These are phyloP conservation scores for Caryopteris hybrid DNA, from an alignment of 305 asterid genomes.

Conservation along the genomic window DNA sequence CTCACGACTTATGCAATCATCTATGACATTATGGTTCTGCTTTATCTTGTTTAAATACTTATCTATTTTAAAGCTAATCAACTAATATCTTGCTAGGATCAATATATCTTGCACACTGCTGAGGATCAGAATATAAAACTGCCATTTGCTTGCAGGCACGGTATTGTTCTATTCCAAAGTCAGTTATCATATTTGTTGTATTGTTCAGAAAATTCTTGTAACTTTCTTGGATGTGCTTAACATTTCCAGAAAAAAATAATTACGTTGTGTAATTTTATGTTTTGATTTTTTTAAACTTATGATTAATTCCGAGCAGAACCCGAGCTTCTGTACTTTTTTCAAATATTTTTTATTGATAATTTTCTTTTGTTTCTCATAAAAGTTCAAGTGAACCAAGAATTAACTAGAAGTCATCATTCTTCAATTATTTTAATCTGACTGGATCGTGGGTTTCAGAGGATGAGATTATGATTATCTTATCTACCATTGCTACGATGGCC, in stretches of 20 bases:
- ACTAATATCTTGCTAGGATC: conserved; percentile 57
- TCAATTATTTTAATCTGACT: too few species aligned
- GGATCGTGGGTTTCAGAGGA: too few species aligned
- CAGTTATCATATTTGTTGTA: not conserved
- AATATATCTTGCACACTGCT: conserved; percentile 92
- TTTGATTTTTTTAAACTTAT: too few species aligned
- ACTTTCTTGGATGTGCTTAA: not conserved
- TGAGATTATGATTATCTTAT: too few species aligned
- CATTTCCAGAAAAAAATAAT: not conserved
- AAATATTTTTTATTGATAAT: too few species aligned
- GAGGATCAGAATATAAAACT: conserved; percentile 82
- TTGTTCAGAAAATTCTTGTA: not conserved
- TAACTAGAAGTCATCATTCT: too few species aligned
- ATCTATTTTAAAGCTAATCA: conserved; percentile 7
- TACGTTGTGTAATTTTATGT: not conserved
- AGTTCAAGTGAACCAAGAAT: too few species aligned
- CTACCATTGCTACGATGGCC: too few species aligned
- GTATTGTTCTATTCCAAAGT: conserved; percentile 51
- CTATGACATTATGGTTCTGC: not conserved
- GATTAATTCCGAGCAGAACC: too few species aligned
- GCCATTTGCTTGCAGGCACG: conserved; percentile 98
- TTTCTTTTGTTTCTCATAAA: too few species aligned
- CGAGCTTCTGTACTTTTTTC: too few species aligned
- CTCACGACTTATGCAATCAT: not conserved
- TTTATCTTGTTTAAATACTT: not conserved